Base-by-base conservation (phyloP, 208 protist species). In the Borovskyia barvae region DNA sequence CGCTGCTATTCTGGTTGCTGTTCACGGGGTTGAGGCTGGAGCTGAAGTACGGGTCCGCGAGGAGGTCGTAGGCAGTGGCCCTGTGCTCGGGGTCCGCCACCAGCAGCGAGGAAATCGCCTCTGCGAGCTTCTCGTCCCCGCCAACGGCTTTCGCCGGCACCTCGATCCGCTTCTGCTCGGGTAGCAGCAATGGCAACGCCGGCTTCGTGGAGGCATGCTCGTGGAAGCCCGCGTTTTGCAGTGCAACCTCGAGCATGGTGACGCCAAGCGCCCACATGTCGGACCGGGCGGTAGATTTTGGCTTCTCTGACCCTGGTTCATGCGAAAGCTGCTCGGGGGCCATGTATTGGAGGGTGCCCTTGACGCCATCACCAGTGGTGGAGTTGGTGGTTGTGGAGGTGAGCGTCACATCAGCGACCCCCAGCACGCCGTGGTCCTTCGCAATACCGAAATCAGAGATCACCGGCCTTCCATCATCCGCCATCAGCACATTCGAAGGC, bases 391-490 rank as follows among this genome's bases (percentile, higher is more conserved):
- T 64, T 1, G 61, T 71, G 11, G 53, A 50, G 12, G 68, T 75
- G 43, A 69, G n/a, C 29, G 76, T 85, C 41, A 82, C 7, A 52
- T 87, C 80, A 4, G 60, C 36, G 11, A 41, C 33, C 22, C 76
- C 76, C 22, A 79, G 75, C 3, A 26, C 29, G 43, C 66, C 78
- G 45, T 57, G 58, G 25, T 80, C 60, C 68, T 79, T 82, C 8
- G 77, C 78, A 29, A 88, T 82, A 52, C 91, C 91, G 64, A 96
- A 94, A 62, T 96, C 91, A 6, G 82, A 66, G 39, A 96, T 66
- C 17, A 86, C 74, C 1, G 85, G 74, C 20, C 73, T 64, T n/a
- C 80, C 66, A 29, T 93, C 78, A 25, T 60, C 66, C 26, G 75
- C 70, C 25, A 92, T 49, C 37, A 92, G 75, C n/a, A 92, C 72